Percentiles rank a stretch among this genome's conserved stretches.
These are phyloP conservation scores for Solidago caesia DNA, from an alignment of 129 eudicot genomes.

Conservation along the genomic window DNA sequence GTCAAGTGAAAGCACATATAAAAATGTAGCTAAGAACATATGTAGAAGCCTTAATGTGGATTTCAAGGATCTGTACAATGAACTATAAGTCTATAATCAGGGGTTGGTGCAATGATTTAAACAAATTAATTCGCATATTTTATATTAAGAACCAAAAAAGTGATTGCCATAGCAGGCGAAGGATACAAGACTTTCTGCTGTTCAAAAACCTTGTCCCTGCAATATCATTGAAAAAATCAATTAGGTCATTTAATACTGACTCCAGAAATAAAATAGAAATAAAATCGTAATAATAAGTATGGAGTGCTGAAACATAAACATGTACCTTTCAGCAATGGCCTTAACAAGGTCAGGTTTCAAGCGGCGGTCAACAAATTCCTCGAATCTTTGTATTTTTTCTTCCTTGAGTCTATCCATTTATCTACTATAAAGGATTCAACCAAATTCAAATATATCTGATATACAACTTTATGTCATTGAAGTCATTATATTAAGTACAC, in stretches of 20 bases:
- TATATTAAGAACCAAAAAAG: neutral
- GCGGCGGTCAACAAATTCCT: conserved; percentile 82
- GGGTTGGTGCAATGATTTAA: neutral
- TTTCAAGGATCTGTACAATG: too few relatives aligned
- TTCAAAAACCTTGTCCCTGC: conserved; percentile 97
- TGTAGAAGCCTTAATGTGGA: too few relatives aligned
- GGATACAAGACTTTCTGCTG: conserved; percentile 97
- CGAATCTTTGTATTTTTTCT: conserved; percentile 67
- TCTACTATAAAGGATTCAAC: conserved; percentile 26
- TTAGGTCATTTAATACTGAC: conserved; percentile 9
- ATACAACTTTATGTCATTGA: too few relatives aligned
- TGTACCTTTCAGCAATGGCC: conserved; percentile 78
- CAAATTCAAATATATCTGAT: neutral
- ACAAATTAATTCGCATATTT: neutral
- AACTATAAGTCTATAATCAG: too few relatives aligned
- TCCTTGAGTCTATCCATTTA: conserved; percentile 53
- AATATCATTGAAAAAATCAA: conserved; percentile 22
- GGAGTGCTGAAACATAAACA: neutral
- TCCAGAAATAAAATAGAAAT: neutral
- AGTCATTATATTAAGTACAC: too few relatives aligned
- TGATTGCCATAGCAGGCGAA: conserved; percentile 3
- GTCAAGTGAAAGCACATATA: conserved; percentile 16
- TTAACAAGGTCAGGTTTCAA: conserved; percentile 88
- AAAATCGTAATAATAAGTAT: neutral
- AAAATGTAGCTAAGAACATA: neutral